Base-by-base conservation (phyloP, 2,329 filamentous ascomycete species). In the Arthroderma sp. region DNA sequence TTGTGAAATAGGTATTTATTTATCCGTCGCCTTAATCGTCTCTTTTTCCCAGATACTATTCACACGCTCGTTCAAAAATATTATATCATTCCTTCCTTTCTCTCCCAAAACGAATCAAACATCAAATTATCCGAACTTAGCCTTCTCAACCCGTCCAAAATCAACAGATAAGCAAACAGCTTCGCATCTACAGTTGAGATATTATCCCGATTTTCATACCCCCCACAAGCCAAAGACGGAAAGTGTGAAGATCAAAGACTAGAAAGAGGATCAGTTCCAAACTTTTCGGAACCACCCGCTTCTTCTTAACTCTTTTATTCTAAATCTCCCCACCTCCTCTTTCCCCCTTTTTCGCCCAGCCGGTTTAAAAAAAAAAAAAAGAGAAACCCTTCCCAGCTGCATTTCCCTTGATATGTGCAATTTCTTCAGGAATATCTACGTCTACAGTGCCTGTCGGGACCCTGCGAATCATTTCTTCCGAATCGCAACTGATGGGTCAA, bases 391-490 rank as follows among this genome's bases (percentile, higher is more conserved):
- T n/a, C n/a, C 5, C 30, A 27, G 15, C 9, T 15, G 36, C 31
- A 34, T 15, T n/a, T 34, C 30, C 51, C 57, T 55, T 51, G 42
- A 49, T 46, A 74, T 74, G 71, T 74, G 71, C 65, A 66, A 72
- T 56, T 83, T 80, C 57, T 82, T 78, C 56, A 83, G 82, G 56
- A 84, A 84, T 63, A 86, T 81, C 61, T 85, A 84, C 64, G 80
- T 86, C 61, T 86, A 85, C 66, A 79, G 78, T 46, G 72, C 75
- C 37, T 86, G 82, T 57, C 63, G 72, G 46, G 79, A 85, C 56
- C 82, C 81, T 0, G 77, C 76, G 36, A 70, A 74, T 10, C 82
- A 86, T 61, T 85, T 84, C 63, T 80, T 83, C 60, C 72, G 75
- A 51, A 84, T 79, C 1, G 77, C 77, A 1, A 69, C 80, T 43